These are phyloP conservation scores for Coemansia sp. DNA, from an alignment of 192 early-diverging fungal genomes.

Conservation along the genomic window DNA sequence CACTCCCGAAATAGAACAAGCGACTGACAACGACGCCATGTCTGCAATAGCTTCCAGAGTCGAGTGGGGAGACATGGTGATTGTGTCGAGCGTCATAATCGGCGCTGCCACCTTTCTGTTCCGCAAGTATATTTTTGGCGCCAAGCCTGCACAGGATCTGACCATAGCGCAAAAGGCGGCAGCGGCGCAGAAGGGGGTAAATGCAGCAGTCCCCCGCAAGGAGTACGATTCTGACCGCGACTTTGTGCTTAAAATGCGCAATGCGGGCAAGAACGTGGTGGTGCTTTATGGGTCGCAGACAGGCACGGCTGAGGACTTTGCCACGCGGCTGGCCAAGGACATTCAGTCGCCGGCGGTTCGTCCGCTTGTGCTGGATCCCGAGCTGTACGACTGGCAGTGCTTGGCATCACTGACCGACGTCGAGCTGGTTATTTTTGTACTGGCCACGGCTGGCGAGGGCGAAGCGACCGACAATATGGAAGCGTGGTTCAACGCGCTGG, in stretches of 20 bases:
- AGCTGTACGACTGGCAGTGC: conserved; percentile 88
- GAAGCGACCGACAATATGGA: conserved; percentile 98
- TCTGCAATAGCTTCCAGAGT: conserved; percentile 13
- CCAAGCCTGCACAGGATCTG: conserved; percentile 17
- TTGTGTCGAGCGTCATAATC: conserved; percentile 45
- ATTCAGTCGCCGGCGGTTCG: conserved; percentile 61
- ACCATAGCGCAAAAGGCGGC: conserved; percentile 35
- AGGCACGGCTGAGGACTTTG: conserved; percentile 98
- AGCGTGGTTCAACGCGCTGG: conserved; percentile 87
- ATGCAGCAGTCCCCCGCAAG: conserved; percentile 1
- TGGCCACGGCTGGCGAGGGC: conserved; percentile 97
- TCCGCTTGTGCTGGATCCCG: conserved; percentile 79
- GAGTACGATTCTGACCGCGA: conserved; percentile 38
- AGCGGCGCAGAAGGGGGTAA: neutral
- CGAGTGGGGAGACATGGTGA: conserved; percentile 52
- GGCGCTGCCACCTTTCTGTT: conserved; percentile 51
- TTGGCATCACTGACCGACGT: conserved; percentile 63
- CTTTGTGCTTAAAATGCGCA: conserved; percentile 55
- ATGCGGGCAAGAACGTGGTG: conserved; percentile 67
- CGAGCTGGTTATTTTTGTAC: conserved; percentile 79
- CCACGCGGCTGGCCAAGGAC: conserved; percentile 85
- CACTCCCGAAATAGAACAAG: conserved; percentile 1
- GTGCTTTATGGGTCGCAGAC: conserved; percentile 98
- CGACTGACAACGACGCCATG: neutral
- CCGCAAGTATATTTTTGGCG: conserved; percentile 48